phyloP scores from a whole-genome alignment of 495 filamentous ascomycete species.

The Xylona heveae region DNA sequence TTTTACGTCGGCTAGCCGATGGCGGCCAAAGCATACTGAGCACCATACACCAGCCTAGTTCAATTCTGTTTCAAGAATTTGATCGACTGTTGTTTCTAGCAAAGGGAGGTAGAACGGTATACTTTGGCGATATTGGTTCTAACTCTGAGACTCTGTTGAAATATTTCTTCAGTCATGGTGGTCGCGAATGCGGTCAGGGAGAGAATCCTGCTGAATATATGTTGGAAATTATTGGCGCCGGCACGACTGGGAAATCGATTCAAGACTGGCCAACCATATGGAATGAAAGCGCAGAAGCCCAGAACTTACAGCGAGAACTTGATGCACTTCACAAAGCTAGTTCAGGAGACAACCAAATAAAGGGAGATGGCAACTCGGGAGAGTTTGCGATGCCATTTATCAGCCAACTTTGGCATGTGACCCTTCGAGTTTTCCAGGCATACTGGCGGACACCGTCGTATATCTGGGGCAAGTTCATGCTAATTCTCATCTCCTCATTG shows the following conservation, averaged over 20 bases:
- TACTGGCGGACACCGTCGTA: conserved; percentile 43
- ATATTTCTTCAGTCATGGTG: conserved; percentile 11
- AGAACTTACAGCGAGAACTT: neutral
- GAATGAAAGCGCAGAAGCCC: neutral
- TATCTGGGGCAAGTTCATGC: conserved; percentile 7
- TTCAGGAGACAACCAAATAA: neutral
- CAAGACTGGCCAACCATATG: neutral
- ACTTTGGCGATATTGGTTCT: conserved; percentile 38
- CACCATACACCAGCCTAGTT: conserved; percentile 61
- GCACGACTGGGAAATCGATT: neutral
- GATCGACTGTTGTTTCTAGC: conserved; percentile 49
- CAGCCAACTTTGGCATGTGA: neutral
- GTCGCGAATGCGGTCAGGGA: neutral
- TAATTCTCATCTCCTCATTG: neutral
- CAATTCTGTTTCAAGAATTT: conserved; percentile 52
- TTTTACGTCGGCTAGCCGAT: conserved; percentile 16
- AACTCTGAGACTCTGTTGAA: conserved; percentile 25
- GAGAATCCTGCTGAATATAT: conserved; percentile 5
- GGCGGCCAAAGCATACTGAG: conserved; percentile 43
- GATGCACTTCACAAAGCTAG: neutral
- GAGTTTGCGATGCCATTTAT: neutral
- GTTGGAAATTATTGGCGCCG: conserved; percentile 4
- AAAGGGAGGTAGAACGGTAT: conserved; percentile 46
- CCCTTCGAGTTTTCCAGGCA: neutral
- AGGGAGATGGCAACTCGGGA: neutral